phyloP scores from a whole-genome alignment of 2,329 filamentous ascomycete genomes.

The Daldinia eschscholtzii region DNA sequence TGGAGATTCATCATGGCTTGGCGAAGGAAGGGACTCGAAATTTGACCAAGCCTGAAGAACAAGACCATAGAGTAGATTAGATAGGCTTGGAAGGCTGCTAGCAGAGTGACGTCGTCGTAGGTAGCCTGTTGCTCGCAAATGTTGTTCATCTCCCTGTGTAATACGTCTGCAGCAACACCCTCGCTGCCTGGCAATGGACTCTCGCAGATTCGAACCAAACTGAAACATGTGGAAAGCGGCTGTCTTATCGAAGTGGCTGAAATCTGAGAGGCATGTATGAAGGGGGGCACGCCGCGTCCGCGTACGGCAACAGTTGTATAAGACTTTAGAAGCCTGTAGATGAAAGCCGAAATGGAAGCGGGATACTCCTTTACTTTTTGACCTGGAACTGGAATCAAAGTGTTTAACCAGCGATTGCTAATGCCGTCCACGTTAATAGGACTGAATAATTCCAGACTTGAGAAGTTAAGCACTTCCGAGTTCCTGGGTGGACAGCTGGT shows the following conservation, averaged over 20 bases:
- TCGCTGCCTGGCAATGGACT: slow-evolving; percentile 53
- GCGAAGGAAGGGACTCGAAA: slow-evolving; percentile 53
- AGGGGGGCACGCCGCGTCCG: slow-evolving; percentile 58
- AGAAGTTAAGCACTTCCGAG: slow-evolving; percentile 52
- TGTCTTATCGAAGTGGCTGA: slow-evolving; percentile 40
- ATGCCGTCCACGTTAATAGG: slow-evolving; percentile 62
- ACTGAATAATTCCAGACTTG: slow-evolving; percentile 56
- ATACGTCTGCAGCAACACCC: slow-evolving; percentile 50
- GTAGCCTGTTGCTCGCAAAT: slow-evolving; percentile 51
- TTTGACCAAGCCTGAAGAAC: slow-evolving; percentile 56
- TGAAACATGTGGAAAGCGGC: slow-evolving; percentile 58
- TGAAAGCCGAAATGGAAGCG: slow-evolving; percentile 54
- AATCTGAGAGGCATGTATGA: slow-evolving; percentile 59
- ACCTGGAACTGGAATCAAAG: slow-evolving; percentile 60
- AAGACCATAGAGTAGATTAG: slow-evolving; percentile 65
- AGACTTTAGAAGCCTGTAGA: slow-evolving; percentile 59
- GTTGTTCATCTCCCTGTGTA: slow-evolving; percentile 60
- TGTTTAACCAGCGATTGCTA: slow-evolving; percentile 62
- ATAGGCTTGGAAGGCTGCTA: slow-evolving; percentile 65
- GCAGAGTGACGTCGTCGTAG: slow-evolving; percentile 51
- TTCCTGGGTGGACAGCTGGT: neutral
- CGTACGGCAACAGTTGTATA: slow-evolving; percentile 56
- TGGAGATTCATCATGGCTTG: slow-evolving; percentile 64
- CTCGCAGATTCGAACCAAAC: slow-evolving; percentile 57
- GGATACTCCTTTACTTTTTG: slow-evolving; percentile 60